Conservation (phyloP, 305 asterid species). For the Fraxinus albicans region DNA sequence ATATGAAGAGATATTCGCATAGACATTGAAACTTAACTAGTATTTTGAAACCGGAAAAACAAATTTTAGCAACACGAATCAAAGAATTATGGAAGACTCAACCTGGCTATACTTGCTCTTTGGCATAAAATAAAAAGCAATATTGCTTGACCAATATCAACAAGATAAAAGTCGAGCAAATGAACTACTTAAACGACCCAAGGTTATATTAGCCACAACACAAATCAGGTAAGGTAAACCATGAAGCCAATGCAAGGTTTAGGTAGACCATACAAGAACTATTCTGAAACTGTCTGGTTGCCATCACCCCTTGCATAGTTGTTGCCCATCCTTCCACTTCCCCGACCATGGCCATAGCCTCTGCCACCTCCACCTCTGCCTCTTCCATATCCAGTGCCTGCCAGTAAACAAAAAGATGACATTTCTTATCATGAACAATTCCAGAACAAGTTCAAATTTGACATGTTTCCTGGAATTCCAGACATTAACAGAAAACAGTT, state of each 20-base stretch:
- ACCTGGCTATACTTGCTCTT: background rate
- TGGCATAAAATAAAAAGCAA: background rate
- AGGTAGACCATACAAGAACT: background rate
- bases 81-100: background rate
- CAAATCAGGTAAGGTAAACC: background rate
- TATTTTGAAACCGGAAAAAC: background rate
- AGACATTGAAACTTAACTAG: background rate
- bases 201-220: background rate
- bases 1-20: background rate
- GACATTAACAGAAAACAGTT: background rate
- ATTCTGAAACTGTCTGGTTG: conserved; percentile 35
- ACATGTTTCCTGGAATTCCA: background rate
- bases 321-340: conserved; percentile 45
- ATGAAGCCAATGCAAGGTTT: background rate
- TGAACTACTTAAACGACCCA: background rate
- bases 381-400: conserved; percentile 63
- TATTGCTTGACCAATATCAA: background rate
- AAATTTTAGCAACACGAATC: background rate
- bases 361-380: conserved; percentile 64
- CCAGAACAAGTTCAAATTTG: background rate
- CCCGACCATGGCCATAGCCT: conserved; percentile 56
- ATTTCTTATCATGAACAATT: background rate
- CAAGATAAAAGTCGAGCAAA: background rate
- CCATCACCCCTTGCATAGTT: conserved; percentile 51
- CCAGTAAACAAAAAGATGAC: background rate